These are phyloP conservation scores for Pyrenophora tritici-repentis DNA, from an alignment of 2,329 filamentous ascomycete genomes.

Conservation along the genomic window DNA sequence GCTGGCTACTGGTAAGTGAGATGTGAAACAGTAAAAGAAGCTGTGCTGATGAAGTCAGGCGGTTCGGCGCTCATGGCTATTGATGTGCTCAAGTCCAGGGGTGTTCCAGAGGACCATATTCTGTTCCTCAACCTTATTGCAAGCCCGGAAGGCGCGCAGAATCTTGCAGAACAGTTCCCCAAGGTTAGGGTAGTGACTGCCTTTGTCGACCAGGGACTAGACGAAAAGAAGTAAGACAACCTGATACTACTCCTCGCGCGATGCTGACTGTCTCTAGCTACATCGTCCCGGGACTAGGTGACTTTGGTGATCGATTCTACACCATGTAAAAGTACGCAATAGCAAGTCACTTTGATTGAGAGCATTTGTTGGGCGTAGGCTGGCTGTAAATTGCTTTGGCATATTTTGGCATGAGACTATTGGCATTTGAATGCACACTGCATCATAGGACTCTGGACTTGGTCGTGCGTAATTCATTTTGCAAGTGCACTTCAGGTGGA, in stretches of 20 bases:
- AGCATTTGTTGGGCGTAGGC: conserved; percentile 13
- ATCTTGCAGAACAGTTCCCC: conserved; percentile 87
- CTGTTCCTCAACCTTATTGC: conserved; percentile 96
- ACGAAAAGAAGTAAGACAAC: conserved; percentile 87
- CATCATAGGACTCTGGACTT: background rate
- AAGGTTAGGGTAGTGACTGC: conserved; percentile 90
- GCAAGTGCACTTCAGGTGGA: conserved; percentile 1
- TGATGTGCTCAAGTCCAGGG: conserved; percentile 84
- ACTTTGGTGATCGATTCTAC: conserved; percentile 96
- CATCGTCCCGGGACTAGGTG: conserved; percentile 89
- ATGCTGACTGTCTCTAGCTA: conserved; percentile 63
- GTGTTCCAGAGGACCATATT: conserved; percentile 93
- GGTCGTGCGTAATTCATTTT: background rate
- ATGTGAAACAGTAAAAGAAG: background rate
- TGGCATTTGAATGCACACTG: background rate
- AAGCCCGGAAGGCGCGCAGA: conserved; percentile 89
- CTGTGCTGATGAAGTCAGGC: conserved; percentile 57
- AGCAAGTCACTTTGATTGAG: conserved; percentile 2
- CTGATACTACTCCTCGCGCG: conserved; percentile 9
- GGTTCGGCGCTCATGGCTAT: conserved; percentile 97
- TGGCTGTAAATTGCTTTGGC: conserved; percentile 12
- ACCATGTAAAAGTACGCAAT: conserved; percentile 67
- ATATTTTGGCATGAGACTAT: conserved; percentile 7
- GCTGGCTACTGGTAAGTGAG: conserved; percentile 83
- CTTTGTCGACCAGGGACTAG: conserved; percentile 93